A percentile compares a stretch with the other conserved stretches of the same genome.
phyloP scores from a whole-genome alignment of 2,329 filamentous ascomycete genomes.

The Chalara sp. region DNA sequence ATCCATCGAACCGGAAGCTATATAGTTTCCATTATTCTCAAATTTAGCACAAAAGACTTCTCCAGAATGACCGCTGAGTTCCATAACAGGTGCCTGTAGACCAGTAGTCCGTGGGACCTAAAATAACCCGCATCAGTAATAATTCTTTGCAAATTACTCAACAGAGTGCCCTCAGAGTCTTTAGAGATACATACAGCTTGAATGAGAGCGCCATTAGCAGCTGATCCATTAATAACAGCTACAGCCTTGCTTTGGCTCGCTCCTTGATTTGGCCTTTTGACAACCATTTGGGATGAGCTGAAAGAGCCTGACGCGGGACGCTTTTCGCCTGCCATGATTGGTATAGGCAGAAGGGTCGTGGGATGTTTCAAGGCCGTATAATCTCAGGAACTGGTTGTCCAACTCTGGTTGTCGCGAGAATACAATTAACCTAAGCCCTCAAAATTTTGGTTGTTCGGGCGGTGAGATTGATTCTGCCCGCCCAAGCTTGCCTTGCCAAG shows the following conservation, averaged over 20 bases:
- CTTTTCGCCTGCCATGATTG: conserved; percentile 80
- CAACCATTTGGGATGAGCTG: conserved; percentile 69
- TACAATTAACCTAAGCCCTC: too few relatives aligned
- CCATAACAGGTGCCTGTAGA: conserved; percentile 88
- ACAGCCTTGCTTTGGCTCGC: conserved; percentile 41
- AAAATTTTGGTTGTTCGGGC: too few relatives aligned
- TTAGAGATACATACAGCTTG: conserved; percentile 49
- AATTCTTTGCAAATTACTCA: conserved; percentile 10
- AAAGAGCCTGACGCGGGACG: conserved; percentile 82
- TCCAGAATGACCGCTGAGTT: conserved; percentile 73
- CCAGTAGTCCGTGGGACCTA: conserved; percentile 75
- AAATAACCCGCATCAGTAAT: conserved; percentile 16
- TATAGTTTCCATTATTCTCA: conserved; percentile 77
- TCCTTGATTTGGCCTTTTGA: conserved; percentile 79
- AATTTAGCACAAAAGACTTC: conserved; percentile 91
- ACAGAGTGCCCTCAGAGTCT: conserved; percentile 7
- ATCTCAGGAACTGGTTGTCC: too few relatives aligned
- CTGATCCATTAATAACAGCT: conserved; percentile 48
- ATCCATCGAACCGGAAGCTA: conserved; percentile 95
- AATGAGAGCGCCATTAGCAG: conserved; percentile 55
- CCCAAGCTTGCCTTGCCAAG: too few relatives aligned
- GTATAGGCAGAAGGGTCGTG: background rate
- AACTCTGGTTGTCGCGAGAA: too few relatives aligned
- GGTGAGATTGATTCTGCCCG: too few relatives aligned
- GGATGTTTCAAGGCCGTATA: too few relatives aligned